Evolutionary conservation across 2,329 filamentous ascomycete species (phyloP).

Genomic region (Diaporthe helianthi): DNA sequence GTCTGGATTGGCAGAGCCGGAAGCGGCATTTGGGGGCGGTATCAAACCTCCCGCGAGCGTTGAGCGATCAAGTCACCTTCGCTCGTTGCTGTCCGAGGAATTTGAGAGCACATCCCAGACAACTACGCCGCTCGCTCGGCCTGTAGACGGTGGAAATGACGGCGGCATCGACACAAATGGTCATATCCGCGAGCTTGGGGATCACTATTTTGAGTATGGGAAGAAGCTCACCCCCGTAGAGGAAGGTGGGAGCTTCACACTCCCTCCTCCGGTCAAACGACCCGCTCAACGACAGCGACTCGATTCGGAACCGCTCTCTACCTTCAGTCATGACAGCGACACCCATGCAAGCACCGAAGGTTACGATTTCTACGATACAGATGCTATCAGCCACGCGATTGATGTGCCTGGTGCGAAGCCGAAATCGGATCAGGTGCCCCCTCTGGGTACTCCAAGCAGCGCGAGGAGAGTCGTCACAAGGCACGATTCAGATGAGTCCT

Average conservation of each 20-base stretch:
- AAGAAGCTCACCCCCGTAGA: constrained; percentile 55
- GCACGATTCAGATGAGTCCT: constrained; percentile 66
- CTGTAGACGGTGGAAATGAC: constrained; percentile 49
- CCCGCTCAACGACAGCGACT: constrained; percentile 50
- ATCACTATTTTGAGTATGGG: constrained; percentile 42
- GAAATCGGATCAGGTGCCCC: constrained; percentile 45
- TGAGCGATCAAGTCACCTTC: constrained; percentile 44
- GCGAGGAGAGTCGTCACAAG: constrained; percentile 45
- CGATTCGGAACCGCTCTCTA: constrained; percentile 59
- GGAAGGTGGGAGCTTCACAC: constrained; percentile 57
- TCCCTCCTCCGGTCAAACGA: constrained; percentile 51
- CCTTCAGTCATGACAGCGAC: constrained; percentile 58
- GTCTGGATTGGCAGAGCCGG: background rate
- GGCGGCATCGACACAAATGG: constrained; percentile 42
- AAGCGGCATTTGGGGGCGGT: background rate
- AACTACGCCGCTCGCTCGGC: constrained; percentile 64
- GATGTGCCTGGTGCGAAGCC: constrained; percentile 57
- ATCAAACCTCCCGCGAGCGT: constrained; percentile 44
- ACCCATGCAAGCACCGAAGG: constrained; percentile 63
- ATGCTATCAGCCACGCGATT: constrained; percentile 58
- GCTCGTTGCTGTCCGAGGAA: constrained; percentile 61
- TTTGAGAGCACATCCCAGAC: constrained; percentile 69
- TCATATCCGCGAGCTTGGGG: constrained; percentile 34
- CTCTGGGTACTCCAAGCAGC: constrained; percentile 41
- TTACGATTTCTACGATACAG: constrained; percentile 71